Base-by-base conservation (phyloP, 192 early-diverging fungal species). In the Gaertneriomyces sp. region DNA sequence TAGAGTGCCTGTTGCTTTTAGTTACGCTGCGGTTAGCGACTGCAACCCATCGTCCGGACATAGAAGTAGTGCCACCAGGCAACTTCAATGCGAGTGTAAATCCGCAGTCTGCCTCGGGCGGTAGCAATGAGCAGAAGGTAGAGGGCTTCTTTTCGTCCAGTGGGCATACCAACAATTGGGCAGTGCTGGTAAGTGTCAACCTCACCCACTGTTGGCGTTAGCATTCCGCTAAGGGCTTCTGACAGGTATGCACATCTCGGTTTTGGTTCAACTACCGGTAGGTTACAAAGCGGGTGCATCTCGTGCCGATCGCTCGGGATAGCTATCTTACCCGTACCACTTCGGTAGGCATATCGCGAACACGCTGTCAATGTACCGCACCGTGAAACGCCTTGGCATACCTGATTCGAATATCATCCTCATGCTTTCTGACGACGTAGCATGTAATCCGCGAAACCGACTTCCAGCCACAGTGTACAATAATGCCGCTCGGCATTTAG, bases 351-450 rank as follows among this genome's bases (percentile, higher is more conserved):
- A 99, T 76, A 95, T 96, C 53, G 95, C 97, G 70, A 99, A 99
- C 72, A 93, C 95, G 7, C 80, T 99, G 25, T 95, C 95, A 16
- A 95, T 99, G 81, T 99, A 99, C 78, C 87, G 93, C n/a, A 96
- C 94, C 7, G 94, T 98, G 33, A 96, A 98, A 66, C 85, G 94
- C 25, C 84, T 99, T 38, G 97, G 97, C 20, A 99, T 99, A 62
- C 97, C 97, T 0, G 97, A 99, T 74, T 93, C 91, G 7, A 93
- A 96, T 77, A 98, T 99, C 69, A 93, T 99, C 51, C 86, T 99
- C n/a, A 98, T 99, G 95, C 86, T 99, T 6, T 92, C 95, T 1
- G 97, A 99, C 72, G 97, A 99, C 74, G 90, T 95, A n/a, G 93
- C 95, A 0, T 99, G 97, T 80, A 99, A 99, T 71, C 79, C 95